These are phyloP conservation scores for Boechera retrofracta DNA, from an alignment of 345 rosid genomes.

Conservation along the genomic window DNA sequence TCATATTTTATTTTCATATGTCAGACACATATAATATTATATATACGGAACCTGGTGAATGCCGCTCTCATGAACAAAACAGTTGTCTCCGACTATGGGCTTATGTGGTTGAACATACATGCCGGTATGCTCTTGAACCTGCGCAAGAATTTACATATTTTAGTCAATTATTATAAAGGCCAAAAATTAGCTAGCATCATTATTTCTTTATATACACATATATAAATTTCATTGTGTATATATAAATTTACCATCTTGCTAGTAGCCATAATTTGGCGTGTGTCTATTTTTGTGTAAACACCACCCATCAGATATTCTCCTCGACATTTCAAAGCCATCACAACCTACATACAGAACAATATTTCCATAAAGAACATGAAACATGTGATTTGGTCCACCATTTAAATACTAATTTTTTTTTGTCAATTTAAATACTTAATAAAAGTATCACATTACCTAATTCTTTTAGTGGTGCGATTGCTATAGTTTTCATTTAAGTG, in stretches of 20 bases:
- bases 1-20: background rate
- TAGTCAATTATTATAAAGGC: background rate
- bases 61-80: slow-evolving; percentile 93
- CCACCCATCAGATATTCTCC: slow-evolving; percentile 76
- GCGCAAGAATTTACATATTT: background rate
- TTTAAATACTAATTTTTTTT: background rate
- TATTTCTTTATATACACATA: background rate
- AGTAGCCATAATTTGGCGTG: slow-evolving; percentile 74
- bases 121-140: slow-evolving; percentile 88
- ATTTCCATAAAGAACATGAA: background rate
- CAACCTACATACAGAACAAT: slow-evolving; percentile 57
- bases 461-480: background rate
- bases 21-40: background rate
- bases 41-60: slow-evolving; percentile 53
- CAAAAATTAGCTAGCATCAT: background rate
- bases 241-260: slow-evolving; percentile 75
- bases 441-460: background rate
- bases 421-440: too few species aligned
- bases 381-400: background rate
- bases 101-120: slow-evolving; percentile 84
- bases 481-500: background rate
- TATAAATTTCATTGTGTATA: background rate
- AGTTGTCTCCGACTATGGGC: slow-evolving; percentile 93
- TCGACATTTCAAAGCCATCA: slow-evolving; percentile 85
- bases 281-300: slow-evolving; percentile 67